phyloP scores from a whole-genome alignment of 805 yeast genomes.

The Wickerhamiella domercqiae region DNA sequence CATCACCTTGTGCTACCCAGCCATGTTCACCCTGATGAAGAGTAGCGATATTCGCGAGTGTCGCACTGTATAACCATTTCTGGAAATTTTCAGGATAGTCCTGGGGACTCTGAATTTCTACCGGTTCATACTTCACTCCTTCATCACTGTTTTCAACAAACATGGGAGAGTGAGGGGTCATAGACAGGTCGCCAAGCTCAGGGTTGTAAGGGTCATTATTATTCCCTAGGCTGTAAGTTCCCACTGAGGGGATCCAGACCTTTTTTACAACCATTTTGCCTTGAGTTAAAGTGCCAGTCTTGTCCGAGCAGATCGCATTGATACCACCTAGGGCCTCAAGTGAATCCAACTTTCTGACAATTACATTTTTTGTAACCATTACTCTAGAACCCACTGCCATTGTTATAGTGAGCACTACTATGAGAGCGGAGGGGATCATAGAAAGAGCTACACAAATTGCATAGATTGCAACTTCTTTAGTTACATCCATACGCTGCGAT shows the following conservation, averaged over 20 bases:
- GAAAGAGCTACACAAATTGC: conserved; percentile 76
- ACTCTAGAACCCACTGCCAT: conserved; percentile 72
- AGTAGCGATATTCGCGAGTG: conserved; percentile 67
- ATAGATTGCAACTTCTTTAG: conserved; percentile 67
- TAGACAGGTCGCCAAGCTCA: conserved; percentile 31
- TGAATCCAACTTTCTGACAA: conserved; percentile 63
- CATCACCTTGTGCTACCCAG: conserved; percentile 80
- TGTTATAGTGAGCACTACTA: conserved; percentile 69
- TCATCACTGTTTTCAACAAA: conserved; percentile 1
- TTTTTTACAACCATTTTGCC: conserved; percentile 64
- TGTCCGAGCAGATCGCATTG: conserved; percentile 68
- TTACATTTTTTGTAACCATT: conserved; percentile 53
- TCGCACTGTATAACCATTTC: conserved; percentile 48
- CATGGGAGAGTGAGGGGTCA: conserved; percentile 26
- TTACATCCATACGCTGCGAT: conserved; percentile 60
- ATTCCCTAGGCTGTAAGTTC: conserved; percentile 39
- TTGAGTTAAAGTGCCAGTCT: conserved; percentile 73
- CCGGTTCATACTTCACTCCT: neutral
- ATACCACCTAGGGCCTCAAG: conserved; percentile 68
- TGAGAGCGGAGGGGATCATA: conserved; percentile 69
- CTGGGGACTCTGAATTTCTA: conserved; percentile 2
- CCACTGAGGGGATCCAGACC: conserved; percentile 52
- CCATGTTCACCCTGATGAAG: conserved; percentile 36
- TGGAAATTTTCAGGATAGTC: conserved; percentile 20
- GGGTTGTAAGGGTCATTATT: conserved; percentile 53